phyloP scores from a whole-genome alignment of 768 basidiomycete genomes.

The Tricholoma furcatifolium region DNA sequence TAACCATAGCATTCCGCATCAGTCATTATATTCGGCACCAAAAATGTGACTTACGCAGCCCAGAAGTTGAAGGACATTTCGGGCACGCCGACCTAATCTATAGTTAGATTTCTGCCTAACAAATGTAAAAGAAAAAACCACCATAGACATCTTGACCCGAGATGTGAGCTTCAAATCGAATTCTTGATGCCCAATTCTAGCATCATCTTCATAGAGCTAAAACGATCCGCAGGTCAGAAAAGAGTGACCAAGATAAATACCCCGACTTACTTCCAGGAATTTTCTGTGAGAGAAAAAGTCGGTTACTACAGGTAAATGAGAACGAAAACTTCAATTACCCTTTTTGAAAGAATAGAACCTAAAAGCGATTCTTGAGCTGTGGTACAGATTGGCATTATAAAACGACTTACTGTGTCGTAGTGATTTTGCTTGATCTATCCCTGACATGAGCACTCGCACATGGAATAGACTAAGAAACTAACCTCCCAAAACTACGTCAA shows the following conservation, averaged over 20 bases:
- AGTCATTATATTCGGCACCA: neutral
- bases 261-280: constrained; percentile 66
- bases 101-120: neutral
- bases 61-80: constrained; percentile 92
- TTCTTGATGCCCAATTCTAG: constrained; percentile 86
- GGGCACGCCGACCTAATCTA: constrained; percentile 83
- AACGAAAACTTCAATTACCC: constrained; percentile 48
- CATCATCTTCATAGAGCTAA: constrained; percentile 94
- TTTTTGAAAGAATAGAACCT: constrained; percentile 98
- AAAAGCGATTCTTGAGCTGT: constrained; percentile 15
- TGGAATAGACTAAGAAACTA: constrained; percentile 19
- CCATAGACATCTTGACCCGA: constrained; percentile 99
- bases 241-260: neutral
- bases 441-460: neutral
- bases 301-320: neutral
- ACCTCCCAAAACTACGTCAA: constrained; percentile 70
- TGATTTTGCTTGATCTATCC: constrained; percentile 92
- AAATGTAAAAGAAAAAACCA: constrained; percentile 26
- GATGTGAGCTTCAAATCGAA: constrained; percentile 93
- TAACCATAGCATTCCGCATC: neutral
- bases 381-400: constrained; percentile 5
- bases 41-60: constrained; percentile 64
- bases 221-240: constrained; percentile 8
- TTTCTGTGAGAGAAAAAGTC: constrained; percentile 43
- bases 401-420: constrained; percentile 75